Evolutionary conservation across 345 rosid genomes (phyloP).

Genomic region (Citrus trifoliata): DNA sequence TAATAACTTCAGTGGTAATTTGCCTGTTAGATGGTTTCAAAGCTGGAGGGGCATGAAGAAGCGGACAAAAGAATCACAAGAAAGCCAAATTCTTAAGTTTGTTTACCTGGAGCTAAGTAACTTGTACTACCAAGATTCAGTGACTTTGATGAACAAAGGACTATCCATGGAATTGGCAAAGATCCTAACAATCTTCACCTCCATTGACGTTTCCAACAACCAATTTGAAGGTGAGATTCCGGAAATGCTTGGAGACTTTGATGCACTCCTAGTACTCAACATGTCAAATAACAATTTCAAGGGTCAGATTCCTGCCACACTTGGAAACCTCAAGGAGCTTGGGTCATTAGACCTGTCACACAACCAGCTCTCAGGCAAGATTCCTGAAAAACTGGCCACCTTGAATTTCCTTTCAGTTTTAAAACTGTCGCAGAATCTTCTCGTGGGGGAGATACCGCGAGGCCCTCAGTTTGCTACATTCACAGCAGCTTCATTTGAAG

Average conservation of each 20-base stretch:
- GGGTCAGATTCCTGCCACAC: background rate
- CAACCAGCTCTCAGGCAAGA: slow-evolving; percentile 15
- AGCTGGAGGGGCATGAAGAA: background rate
- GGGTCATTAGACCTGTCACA: slow-evolving; percentile 19
- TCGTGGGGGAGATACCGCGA: background rate
- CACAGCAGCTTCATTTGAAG: background rate
- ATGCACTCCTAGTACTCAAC: background rate
- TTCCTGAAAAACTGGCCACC: slow-evolving; percentile 11
- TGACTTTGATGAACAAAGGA: background rate
- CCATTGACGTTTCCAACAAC: slow-evolving; percentile 16
- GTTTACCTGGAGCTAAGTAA: background rate
- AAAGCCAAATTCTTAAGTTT: background rate
- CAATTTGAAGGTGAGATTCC: slow-evolving; percentile 18
- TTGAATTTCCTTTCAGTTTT: background rate
- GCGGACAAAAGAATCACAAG: slow-evolving; percentile 10
- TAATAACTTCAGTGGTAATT: background rate
- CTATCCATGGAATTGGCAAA: background rate
- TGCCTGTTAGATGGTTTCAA: background rate
- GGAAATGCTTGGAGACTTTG: background rate
- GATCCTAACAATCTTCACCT: background rate
- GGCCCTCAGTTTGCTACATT: background rate
- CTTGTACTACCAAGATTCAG: background rate
- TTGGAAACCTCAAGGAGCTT: background rate
- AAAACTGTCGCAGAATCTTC: background rate
- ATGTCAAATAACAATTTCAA: slow-evolving; percentile 13